A percentile compares a stretch with the other conserved stretches of the same genome.
Conservation (phyloP, 2,329 filamentous ascomycete genomes). For the Tolypocladium tropicale region DNA sequence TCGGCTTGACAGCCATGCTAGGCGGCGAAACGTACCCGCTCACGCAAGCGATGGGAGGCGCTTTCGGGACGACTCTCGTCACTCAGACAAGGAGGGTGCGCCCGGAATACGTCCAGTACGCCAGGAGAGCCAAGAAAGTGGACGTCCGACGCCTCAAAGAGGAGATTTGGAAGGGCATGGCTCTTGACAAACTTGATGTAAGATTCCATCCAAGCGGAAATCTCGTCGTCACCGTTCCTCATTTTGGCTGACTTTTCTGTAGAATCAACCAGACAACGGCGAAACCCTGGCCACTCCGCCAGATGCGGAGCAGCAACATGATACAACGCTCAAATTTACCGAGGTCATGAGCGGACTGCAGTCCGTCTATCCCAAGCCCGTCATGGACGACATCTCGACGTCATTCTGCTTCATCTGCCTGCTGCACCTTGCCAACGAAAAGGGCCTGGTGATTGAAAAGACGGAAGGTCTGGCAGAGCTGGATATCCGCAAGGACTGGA, state of each 20-base stretch:
- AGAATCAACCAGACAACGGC: neutral
- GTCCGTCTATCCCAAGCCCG: slow-evolving; percentile 71
- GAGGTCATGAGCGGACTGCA: slow-evolving; percentile 84
- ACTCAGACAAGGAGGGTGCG: slow-evolving; percentile 52
- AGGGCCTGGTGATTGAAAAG: slow-evolving; percentile 69
- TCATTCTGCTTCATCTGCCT: slow-evolving; percentile 89
- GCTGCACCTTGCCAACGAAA: slow-evolving; percentile 85
- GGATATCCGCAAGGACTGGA: slow-evolving; percentile 52
- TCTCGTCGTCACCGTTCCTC: neutral
- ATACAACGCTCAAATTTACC: slow-evolving; percentile 68
- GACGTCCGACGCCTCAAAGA: slow-evolving; percentile 60
- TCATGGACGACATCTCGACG: slow-evolving; percentile 91
- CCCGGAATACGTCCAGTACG: slow-evolving; percentile 62
- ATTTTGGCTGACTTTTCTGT: neutral
- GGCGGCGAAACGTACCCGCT: slow-evolving; percentile 38
- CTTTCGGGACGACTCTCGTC: slow-evolving; percentile 58
- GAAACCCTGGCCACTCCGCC: slow-evolving; percentile 14
- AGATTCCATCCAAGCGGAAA: slow-evolving; percentile 12
- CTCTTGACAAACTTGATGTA: slow-evolving; percentile 42
- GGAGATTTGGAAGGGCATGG: slow-evolving; percentile 60
- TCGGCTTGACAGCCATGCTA: slow-evolving; percentile 40
- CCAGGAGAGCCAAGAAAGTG: slow-evolving; percentile 60
- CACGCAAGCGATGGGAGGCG: slow-evolving; percentile 29
- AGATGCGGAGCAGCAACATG: slow-evolving; percentile 25
- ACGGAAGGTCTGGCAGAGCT: slow-evolving; percentile 48